Base-by-base conservation (phyloP, 1,284 basidiomycete genomes). In the Leccinum discolor region DNA sequence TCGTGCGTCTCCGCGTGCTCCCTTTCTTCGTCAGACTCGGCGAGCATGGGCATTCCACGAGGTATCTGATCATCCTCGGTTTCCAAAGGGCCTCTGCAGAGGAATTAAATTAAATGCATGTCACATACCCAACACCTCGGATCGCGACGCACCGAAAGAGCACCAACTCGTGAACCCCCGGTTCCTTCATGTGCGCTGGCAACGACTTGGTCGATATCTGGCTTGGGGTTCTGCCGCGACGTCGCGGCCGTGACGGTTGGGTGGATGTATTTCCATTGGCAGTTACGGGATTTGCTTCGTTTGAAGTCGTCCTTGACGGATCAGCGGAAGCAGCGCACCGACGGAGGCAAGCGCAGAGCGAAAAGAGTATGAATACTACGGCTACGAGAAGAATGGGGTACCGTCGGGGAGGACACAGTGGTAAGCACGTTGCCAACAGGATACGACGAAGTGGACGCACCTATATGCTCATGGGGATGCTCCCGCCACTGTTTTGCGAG, bases 181-280 rank as follows among this genome's bases (percentile, higher is more conserved):
- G 90, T 69, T 93, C 91, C 75, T 91, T 92, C 80, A 86, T 90
- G 71, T 93, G 92, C 26, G 82, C 84, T 4, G 91, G 91, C 50
- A 93, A 74, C 2, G 88, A 91, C 57, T 83, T 85, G 14, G 90
- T 91, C 16, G 89, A 91, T 64, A 92, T 87, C 74, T 91, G 90
- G 61, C 85, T 86, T 2, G 84, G 80, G 1, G 83, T 84, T 44
- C 84, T 76, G 18, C 86, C 79, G 14, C 89, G 78, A 35, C 90
- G 79, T 3, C 80, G 71, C 61, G 84, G 77, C 40, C 69, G 70
- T 5, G 52, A 18, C 32, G 32, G 32, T 47, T 60, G 21, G 52
- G 23, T 56, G 10, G 59, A 3, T 35, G 61, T 12, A 57, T 61
- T 61, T 60, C 64, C 42, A n/a, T 38, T 47, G 1, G 29, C 18